Conservation (phyloP, 306 rosid genomes). For the Parietaria judaica region DNA sequence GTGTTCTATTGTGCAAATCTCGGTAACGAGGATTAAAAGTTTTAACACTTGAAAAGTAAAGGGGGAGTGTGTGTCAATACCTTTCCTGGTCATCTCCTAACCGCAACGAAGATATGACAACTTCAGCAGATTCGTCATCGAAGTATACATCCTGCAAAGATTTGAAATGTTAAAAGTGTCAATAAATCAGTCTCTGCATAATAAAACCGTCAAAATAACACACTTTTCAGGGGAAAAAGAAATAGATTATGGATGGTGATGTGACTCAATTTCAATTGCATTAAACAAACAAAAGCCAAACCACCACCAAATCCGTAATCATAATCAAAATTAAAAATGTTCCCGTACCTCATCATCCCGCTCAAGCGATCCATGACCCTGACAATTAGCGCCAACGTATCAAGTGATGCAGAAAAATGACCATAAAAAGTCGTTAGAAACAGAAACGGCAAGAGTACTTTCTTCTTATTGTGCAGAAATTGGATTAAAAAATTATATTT, state of each 20-base stretch:
- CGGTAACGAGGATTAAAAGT: no score
- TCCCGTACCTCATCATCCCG: slow-evolving; percentile 85
- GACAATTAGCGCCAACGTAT: slow-evolving; percentile 28
- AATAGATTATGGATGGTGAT: no score
- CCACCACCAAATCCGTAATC: not conserved
- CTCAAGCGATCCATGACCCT: slow-evolving; percentile 95
- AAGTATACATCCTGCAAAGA: slow-evolving; percentile 82
- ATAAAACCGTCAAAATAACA: not conserved
- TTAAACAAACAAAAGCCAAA: not conserved
- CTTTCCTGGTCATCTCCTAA: slow-evolving; percentile 97
- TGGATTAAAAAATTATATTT: not conserved
- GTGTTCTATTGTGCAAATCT: no score
- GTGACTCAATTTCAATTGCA: not conserved
- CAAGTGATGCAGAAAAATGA: not conserved
- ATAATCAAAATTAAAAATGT: not conserved
- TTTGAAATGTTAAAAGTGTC: slow-evolving; percentile 17
- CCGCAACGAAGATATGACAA: slow-evolving; percentile 88
- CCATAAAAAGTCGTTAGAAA: not conserved
- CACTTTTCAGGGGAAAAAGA: no score
- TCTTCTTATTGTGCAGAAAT: not conserved
- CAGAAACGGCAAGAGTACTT: not conserved
- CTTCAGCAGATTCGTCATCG: slow-evolving; percentile 99
- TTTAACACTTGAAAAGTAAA: not conserved
- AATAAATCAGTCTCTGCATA: slow-evolving; percentile 3
- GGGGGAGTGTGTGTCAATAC: slow-evolving; percentile 24